These are phyloP conservation scores for Triticum monococcum DNA, from an alignment of 176 grass and related monocot genomes.

Conservation along the genomic window DNA sequence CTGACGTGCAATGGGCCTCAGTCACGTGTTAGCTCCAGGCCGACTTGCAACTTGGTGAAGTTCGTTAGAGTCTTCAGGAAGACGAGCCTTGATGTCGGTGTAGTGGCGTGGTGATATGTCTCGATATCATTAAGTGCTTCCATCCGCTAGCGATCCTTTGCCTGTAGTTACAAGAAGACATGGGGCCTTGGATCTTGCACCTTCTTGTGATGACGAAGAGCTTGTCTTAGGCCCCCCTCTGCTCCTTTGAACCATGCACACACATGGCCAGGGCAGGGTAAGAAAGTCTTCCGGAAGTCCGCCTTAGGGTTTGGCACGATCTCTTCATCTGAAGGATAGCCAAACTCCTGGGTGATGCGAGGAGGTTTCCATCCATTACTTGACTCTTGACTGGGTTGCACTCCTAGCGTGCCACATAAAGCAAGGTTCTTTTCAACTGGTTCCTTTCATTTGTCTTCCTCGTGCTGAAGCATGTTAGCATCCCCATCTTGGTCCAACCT, in stretches of 20 bases:
- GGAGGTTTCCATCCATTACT: neutral
- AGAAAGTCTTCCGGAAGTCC: neutral
- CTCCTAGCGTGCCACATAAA: neutral
- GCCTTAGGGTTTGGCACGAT: neutral
- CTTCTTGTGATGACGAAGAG: neutral
- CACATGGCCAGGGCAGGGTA: neutral
- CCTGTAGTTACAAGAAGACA: neutral
- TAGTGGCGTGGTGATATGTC: neutral
- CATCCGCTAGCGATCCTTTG: neutral
- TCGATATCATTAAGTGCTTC: neutral
- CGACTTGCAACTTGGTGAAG: neutral
- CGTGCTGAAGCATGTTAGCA: neutral
- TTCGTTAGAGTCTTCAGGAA: neutral
- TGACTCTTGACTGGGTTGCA: neutral
- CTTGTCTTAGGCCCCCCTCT: neutral
- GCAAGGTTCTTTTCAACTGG: neutral
- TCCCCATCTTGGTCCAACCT: neutral
- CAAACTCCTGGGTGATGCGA: neutral
- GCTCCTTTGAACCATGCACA: neutral
- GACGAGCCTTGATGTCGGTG: neutral
- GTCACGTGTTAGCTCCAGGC: neutral
- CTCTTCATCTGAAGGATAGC: neutral
- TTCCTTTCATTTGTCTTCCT: neutral
- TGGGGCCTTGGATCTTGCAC: neutral
- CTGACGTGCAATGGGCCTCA: neutral